Conservation (phyloP, 495 filamentous ascomycete species). For the Podospora comata region DNA sequence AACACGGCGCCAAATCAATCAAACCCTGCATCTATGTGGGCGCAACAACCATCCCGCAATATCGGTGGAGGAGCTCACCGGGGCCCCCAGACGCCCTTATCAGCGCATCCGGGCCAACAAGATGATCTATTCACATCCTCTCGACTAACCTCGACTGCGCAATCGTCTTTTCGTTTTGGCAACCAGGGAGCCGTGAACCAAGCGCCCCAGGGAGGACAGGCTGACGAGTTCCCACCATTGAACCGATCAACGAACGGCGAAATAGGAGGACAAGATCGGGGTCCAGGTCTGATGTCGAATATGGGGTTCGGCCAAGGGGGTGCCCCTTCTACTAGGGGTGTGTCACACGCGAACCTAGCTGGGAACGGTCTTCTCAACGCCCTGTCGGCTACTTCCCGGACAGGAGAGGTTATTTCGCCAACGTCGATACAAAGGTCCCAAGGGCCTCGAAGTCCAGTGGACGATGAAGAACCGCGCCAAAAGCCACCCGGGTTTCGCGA, state of each 20-base stretch:
- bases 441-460: slow-evolving; percentile 37
- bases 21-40: slow-evolving; percentile 58
- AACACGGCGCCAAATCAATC: slow-evolving; percentile 56
- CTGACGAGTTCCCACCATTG: slow-evolving; percentile 82
- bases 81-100: slow-evolving; percentile 55
- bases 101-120: slow-evolving; percentile 54
- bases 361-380: slow-evolving; percentile 59
- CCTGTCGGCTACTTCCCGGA: slow-evolving; percentile 49
- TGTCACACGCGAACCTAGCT: slow-evolving; percentile 31
- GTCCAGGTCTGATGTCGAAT: slow-evolving; percentile 60
- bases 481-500: slow-evolving; percentile 45
- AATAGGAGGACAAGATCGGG: slow-evolving; percentile 63
- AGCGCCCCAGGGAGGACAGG: slow-evolving; percentile 62
- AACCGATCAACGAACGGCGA: slow-evolving; percentile 70
- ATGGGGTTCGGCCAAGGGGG: slow-evolving; percentile 57
- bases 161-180: slow-evolving; percentile 59
- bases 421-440: slow-evolving; percentile 38
- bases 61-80: slow-evolving; percentile 60
- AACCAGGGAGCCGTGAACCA: slow-evolving; percentile 52
- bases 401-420: slow-evolving; percentile 42
- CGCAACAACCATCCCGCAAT: slow-evolving; percentile 43
- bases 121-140: slow-evolving; percentile 58
- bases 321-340: slow-evolving; percentile 28
- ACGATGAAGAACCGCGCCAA: slow-evolving; percentile 41
- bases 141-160: slow-evolving; percentile 49